A percentile compares a stretch with the other conserved stretches of the same genome.
phyloP scores from a whole-genome alignment of 2,329 filamentous ascomycete genomes.

The Lecanicillium sp. region DNA sequence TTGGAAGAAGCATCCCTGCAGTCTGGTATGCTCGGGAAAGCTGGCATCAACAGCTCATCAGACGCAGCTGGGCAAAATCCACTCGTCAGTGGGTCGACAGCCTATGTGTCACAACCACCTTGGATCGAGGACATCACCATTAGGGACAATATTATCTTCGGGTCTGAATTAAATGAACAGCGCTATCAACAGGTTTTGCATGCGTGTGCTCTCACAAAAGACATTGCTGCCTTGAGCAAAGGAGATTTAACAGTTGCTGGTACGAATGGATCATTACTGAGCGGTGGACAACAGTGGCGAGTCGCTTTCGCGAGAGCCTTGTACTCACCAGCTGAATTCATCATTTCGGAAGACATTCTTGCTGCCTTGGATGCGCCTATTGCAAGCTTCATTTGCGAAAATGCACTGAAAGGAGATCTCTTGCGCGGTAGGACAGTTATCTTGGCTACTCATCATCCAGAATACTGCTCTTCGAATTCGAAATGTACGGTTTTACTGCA shows the following conservation, averaged over 20 bases:
- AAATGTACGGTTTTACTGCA: constrained; percentile 3
- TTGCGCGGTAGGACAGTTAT: constrained; percentile 14
- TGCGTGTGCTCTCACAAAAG: constrained; percentile 62
- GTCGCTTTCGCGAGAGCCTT: constrained; percentile 67
- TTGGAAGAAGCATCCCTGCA: constrained; percentile 63
- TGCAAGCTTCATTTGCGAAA: constrained; percentile 8
- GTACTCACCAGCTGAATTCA: constrained; percentile 63
- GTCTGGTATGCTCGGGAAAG: constrained; percentile 42
- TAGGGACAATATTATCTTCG: constrained; percentile 65
- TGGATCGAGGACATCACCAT: constrained; percentile 74
- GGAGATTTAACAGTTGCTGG: constrained; percentile 69
- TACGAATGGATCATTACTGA: constrained; percentile 69
- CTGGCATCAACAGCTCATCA: constrained; percentile 53
- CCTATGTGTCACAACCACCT: constrained; percentile 65
- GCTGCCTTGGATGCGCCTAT: constrained; percentile 64
- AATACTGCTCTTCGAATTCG: constrained; percentile 8
- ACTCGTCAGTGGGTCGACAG: constrained; percentile 37
- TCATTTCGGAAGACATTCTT: constrained; percentile 71
- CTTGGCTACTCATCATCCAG: constrained; percentile 16
- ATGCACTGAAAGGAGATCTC: constrained; percentile 8
- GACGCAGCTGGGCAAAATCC: constrained; percentile 38
- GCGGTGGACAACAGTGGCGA: constrained; percentile 69
- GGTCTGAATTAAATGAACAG: constrained; percentile 54
- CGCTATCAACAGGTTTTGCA: constrained; percentile 62
- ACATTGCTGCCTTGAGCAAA: constrained; percentile 62